Percentiles rank a stretch among this genome's conserved stretches.
phyloP scores from a whole-genome alignment of 31 red algal genomes.

The Asparagopsis taxiformis region DNA sequence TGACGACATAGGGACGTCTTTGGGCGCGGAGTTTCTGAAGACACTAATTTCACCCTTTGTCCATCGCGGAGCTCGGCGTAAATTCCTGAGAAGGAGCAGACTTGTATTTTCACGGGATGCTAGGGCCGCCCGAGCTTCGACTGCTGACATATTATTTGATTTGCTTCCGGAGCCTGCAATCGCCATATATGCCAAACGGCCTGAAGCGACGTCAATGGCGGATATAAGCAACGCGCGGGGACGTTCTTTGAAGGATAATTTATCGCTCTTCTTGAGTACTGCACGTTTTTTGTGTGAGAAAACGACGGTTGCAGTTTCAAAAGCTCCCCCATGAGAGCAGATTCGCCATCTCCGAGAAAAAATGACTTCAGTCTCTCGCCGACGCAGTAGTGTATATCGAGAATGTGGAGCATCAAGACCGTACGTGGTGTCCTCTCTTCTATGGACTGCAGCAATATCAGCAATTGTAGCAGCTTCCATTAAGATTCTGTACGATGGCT shows the following conservation, averaged over 20 bases:
- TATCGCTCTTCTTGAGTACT: conserved; percentile 33
- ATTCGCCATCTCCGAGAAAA: conserved; percentile 53
- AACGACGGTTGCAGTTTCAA: conserved; percentile 42
- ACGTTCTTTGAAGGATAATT: conserved; percentile 37
- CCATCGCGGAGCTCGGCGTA: conserved; percentile 53
- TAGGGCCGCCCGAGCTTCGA: conserved; percentile 44
- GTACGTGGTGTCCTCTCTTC: conserved; percentile 61
- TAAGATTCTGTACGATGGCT: conserved; percentile 49
- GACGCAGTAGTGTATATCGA: conserved; percentile 48
- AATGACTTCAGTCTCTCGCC: conserved; percentile 65
- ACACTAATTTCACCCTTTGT: conserved; percentile 38
- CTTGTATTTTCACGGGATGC: conserved; percentile 50
- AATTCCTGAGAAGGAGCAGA: conserved; percentile 64
- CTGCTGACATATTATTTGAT: conserved; percentile 17
- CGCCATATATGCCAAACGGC: conserved; percentile 65
- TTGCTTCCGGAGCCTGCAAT: conserved; percentile 31
- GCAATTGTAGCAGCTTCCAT: conserved; percentile 76
- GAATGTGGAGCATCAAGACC: conserved; percentile 86
- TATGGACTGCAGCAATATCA: conserved; percentile 55
- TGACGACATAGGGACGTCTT: neutral
- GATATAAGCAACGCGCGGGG: conserved; percentile 40
- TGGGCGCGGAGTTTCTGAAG: conserved; percentile 23
- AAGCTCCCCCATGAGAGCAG: conserved; percentile 41
- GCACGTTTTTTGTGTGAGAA: conserved; percentile 41
- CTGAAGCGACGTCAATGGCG: conserved; percentile 64